Base-by-base conservation (phyloP, 768 basidiomycete genomes). In the Tricholoma bakamatsutake region DNA sequence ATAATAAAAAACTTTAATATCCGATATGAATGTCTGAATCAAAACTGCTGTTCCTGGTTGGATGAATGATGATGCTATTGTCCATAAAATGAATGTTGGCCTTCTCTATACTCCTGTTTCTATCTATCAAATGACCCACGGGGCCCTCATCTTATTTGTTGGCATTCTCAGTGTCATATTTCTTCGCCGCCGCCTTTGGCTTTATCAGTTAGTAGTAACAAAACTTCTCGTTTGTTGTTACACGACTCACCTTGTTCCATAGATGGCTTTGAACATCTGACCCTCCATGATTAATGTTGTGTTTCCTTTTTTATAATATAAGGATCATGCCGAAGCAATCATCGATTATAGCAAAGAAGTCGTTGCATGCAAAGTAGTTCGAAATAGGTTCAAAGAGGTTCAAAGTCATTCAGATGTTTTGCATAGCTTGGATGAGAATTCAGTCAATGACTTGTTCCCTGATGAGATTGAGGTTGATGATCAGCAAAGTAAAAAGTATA, bases 61-160 rank as follows among this genome's bases (percentile, higher is more conserved):
- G 51, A 31, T 28, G 21, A 21, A 7, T 42, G 51, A 52, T 17
- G 18, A 24, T 17, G 35, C 24, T 37, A 10, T 51, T 11, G 5
- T 17, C 3, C 3, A 51, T 51, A n/a, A 51, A 9, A 28, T 54
- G 2, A 13, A 35, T 67, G 78, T 96, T 61, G 97, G 97, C 53
- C 80, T 99, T 47, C 80, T 99, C 35, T 93, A 95, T 70, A 95
- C 94, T 1, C 96, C 96, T 28, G 97, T 99, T 53, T 94, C 91
- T 42, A 93, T 98, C 63, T 98, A 92, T 76, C 96, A 97, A 71
- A 96, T 97, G 94, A 92, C 87, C 58, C 85, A 89, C 56, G 94
- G 95, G 50, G 88, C 93, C 42, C 84, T 97, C 55, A 93, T 97
- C 48, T 80, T 96, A 53, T 98, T 94, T 71, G 96, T 98, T 57